phyloP scores from a whole-genome alignment of 1,284 basidiomycete genomes.

The Thecaphora thlaspeos region DNA sequence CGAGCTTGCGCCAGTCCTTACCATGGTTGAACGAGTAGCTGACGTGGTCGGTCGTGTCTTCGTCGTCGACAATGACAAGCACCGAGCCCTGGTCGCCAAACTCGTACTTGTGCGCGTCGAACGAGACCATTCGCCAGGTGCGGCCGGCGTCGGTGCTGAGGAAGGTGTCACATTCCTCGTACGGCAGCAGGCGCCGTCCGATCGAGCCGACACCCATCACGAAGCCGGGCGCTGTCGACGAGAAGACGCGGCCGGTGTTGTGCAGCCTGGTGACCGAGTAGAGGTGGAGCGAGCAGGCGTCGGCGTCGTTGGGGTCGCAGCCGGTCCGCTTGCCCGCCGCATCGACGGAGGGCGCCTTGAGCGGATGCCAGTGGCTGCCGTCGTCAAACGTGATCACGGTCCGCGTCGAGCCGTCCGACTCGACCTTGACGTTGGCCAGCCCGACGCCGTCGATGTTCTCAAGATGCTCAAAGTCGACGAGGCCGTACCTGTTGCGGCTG shows the following conservation, averaged over 20 bases:
- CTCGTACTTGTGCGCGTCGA: slow-evolving; percentile 86
- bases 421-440: slow-evolving; percentile 80
- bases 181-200: slow-evolving; percentile 70
- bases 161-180: slow-evolving; percentile 91
- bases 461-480: slow-evolving; percentile 88
- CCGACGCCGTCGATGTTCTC: slow-evolving; percentile 92
- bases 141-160: slow-evolving; percentile 84
- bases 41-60: slow-evolving; percentile 72
- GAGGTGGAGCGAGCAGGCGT: slow-evolving; percentile 79
- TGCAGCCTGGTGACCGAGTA: slow-evolving; percentile 87
- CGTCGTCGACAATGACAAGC: slow-evolving; percentile 81
- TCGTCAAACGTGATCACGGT: slow-evolving; percentile 88
- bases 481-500: slow-evolving; percentile 80
- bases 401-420: slow-evolving; percentile 66
- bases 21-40: slow-evolving; percentile 85
- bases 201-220: slow-evolving; percentile 93
- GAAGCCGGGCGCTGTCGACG: slow-evolving; percentile 86
- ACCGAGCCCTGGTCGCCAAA: slow-evolving; percentile 87
- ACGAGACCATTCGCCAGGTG: slow-evolving; percentile 76
- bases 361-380: slow-evolving; percentile 74
- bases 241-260: slow-evolving; percentile 90
- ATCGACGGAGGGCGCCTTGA: slow-evolving; percentile 69
- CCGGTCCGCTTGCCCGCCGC: slow-evolving; percentile 66
- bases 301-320: slow-evolving; percentile 66
- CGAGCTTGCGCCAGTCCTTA: slow-evolving; percentile 72